Conservation (phyloP, 2,329 filamentous ascomycete genomes). For the Xylariomycetidae sp. region DNA sequence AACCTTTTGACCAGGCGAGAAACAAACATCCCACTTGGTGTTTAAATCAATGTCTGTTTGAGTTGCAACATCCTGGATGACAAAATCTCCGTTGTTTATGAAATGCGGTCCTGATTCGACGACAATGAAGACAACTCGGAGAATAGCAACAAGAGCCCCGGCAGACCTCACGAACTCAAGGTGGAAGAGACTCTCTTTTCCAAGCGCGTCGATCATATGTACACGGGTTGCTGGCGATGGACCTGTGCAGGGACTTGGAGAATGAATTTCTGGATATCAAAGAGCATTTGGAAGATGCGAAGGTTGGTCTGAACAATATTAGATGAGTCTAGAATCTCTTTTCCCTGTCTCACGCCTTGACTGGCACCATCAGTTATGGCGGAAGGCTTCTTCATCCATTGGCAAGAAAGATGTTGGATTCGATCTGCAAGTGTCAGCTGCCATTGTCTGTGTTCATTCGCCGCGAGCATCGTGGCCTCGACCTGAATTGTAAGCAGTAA, state of each 20-base stretch:
- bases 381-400: background rate
- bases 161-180: slow-evolving; percentile 22
- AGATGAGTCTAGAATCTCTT: background rate
- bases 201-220: slow-evolving; percentile 1
- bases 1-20: slow-evolving; percentile 1
- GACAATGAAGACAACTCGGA: background rate
- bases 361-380: background rate
- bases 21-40: background rate
- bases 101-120: background rate
- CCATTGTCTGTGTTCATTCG: background rate
- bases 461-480: background rate
- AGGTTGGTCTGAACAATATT: background rate
- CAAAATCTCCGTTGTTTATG: background rate
- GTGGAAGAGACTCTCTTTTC: background rate
- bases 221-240: background rate
- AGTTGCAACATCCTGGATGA: background rate
- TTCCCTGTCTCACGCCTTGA: background rate
- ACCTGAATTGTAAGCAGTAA: background rate
- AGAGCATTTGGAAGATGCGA: background rate
- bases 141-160: background rate
- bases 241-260: background rate
- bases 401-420: too few species aligned
- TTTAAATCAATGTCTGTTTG: background rate
- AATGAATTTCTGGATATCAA: background rate
- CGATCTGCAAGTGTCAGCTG: background rate